Evolutionary conservation across 73 alveolate species (phyloP).

Genomic region (Paramecium bursaria): DNA sequence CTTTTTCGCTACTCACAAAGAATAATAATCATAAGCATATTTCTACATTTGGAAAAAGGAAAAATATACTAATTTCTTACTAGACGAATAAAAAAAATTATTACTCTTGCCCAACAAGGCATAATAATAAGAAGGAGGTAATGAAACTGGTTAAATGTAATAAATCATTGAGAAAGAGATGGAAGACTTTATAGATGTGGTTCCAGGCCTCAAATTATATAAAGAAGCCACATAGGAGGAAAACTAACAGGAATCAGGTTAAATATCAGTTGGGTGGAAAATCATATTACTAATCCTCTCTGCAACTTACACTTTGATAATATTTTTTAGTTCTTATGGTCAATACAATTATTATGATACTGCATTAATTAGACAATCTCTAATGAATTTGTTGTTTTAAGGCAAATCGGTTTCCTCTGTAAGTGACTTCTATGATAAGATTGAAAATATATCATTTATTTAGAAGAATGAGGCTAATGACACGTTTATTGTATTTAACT

Average conservation of each 20-base stretch:
- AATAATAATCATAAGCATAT: background rate
- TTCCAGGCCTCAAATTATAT: slow-evolving; percentile 49
- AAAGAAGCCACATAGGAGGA: background rate
- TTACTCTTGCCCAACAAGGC: background rate
- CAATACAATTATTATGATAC: slow-evolving; percentile 11
- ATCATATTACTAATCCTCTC: slow-evolving; percentile 9
- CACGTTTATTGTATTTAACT: no score
- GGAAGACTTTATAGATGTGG: slow-evolving; percentile 45
- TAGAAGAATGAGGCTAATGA: no score
- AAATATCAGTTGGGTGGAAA: slow-evolving; percentile 42
- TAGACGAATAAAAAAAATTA: slow-evolving; percentile 37
- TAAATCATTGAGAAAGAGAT: slow-evolving; percentile 12
- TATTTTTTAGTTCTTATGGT: background rate
- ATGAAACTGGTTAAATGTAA: slow-evolving; percentile 21
- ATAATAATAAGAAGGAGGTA: background rate
- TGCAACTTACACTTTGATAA: background rate
- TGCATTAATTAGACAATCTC: slow-evolving; percentile 6
- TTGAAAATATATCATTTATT: no score
- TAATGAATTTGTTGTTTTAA: no score
- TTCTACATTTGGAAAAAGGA: slow-evolving; percentile 5
- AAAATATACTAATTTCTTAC: slow-evolving; percentile 6
- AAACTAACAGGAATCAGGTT: background rate
- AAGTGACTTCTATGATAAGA: no score
- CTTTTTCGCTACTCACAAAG: slow-evolving; percentile 55
- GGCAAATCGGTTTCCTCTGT: no score